Evolutionary conservation across 305 asterid genomes (phyloP).

Genomic region (Fraxinus dipetala): DNA sequence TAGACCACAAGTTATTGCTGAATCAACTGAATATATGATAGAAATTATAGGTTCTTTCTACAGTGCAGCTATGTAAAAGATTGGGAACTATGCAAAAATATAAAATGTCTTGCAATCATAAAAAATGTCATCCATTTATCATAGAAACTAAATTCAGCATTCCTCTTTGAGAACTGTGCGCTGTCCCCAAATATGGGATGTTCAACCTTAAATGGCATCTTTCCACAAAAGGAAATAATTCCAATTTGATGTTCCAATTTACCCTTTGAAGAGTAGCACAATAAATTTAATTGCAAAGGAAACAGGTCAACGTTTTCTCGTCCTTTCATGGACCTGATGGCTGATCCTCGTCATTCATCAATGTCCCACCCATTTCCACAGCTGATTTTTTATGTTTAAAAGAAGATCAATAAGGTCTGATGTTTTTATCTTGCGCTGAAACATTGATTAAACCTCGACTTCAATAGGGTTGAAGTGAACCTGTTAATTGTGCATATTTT

Average conservation of each 20-base stretch:
- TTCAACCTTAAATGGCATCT: not conserved
- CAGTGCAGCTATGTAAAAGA: not conserved
- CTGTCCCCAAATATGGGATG: not conserved
- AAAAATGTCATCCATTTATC: not conserved
- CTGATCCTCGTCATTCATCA: not conserved
- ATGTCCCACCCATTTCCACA: not conserved
- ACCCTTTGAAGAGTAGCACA: constrained; percentile 11
- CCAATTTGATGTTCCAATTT: constrained; percentile 4
- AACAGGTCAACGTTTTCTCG: not conserved
- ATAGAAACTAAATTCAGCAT: not conserved
- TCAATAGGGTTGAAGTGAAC: not conserved
- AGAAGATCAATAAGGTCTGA: constrained; percentile 5
- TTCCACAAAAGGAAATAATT: not conserved
- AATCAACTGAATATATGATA: constrained; percentile 18
- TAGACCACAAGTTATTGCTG: not conserved
- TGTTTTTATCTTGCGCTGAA: not conserved
- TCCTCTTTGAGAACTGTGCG: not conserved
- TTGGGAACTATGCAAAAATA: constrained; percentile 10
- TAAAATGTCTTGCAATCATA: not conserved
- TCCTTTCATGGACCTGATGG: not conserved
- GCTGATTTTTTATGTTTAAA: constrained; percentile 4
- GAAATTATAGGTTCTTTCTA: not conserved
- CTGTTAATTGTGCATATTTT: not conserved
- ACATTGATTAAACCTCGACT: not conserved
- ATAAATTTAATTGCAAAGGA: not conserved